Evolutionary conservation across 352 stramenopile genomes (phyloP).

Genomic region (Phytophthora ohioensis): DNA sequence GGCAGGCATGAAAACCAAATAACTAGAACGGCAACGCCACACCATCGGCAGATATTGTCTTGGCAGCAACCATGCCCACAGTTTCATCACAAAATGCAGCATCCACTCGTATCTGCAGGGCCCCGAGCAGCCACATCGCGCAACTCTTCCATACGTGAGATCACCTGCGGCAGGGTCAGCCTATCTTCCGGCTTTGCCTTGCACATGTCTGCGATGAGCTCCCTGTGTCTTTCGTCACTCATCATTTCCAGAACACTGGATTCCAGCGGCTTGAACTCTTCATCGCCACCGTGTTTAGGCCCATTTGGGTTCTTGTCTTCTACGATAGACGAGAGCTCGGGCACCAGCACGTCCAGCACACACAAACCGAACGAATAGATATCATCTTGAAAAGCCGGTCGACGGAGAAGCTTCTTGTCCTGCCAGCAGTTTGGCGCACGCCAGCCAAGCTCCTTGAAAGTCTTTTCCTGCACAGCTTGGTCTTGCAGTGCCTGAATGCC

Average conservation of each 20-base stretch:
- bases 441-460: constrained; percentile 36
- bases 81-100: constrained; percentile 27
- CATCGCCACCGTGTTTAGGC: constrained; percentile 20
- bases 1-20: background rate
- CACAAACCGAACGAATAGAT: constrained; percentile 44
- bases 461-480: constrained; percentile 16
- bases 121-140: constrained; percentile 9
- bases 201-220: constrained; percentile 31
- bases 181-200: constrained; percentile 17
- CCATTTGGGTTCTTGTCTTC: background rate
- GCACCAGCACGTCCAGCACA: constrained; percentile 37
- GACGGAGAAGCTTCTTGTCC: constrained; percentile 19
- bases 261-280: constrained; percentile 30
- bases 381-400: constrained; percentile 37
- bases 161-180: constrained; percentile 15
- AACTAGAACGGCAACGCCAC: background rate
- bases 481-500: constrained; percentile 42
- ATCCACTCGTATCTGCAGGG: constrained; percentile 27
- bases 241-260: constrained; percentile 10
- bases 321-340: constrained; percentile 16
- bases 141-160: constrained; percentile 27
- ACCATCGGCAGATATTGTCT: background rate
- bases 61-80: background rate
- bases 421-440: constrained; percentile 32
- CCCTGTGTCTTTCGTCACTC: constrained; percentile 1